Evolutionary conservation across 78 protist genomes (phyloP).

Genomic region (Dictyostelium firmibasis): DNA sequence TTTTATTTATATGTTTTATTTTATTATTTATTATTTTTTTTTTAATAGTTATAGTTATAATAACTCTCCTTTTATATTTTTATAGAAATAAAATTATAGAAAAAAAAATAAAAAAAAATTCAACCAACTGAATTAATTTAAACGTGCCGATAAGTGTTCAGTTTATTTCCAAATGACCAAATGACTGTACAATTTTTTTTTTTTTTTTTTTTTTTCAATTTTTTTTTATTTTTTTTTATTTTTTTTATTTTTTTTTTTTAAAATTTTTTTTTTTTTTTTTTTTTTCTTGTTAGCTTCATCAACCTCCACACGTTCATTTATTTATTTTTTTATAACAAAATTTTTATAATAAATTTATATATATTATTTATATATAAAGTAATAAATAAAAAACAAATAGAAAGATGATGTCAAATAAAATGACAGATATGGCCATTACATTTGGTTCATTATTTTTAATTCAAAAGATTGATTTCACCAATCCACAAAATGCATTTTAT

Average conservation of each 20-base stretch:
- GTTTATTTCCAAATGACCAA: too few species aligned
- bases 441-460: conserved; percentile 51
- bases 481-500: conserved; percentile 3
- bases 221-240: not conserved
- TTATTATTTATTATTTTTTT: too few species aligned
- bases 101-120: too few species aligned
- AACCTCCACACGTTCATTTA: not conserved
- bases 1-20: too few species aligned
- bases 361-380: not conserved
- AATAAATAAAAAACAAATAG: not conserved
- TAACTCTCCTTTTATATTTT: too few species aligned
- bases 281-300: not conserved
- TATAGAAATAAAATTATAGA: too few species aligned
- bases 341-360: not conserved
- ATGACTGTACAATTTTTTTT: too few species aligned
- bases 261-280: not conserved
- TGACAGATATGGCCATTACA: conserved; percentile 40
- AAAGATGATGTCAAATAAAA: not conserved
- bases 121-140: too few species aligned
- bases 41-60: too few species aligned
- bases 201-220: too few species aligned
- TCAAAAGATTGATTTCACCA: conserved; percentile 56
- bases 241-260: not conserved
- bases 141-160: not conserved
- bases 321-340: not conserved